These are phyloP conservation scores for Trametes cinnabarina DNA, from an alignment of 768 basidiomycete genomes.

Conservation along the genomic window DNA sequence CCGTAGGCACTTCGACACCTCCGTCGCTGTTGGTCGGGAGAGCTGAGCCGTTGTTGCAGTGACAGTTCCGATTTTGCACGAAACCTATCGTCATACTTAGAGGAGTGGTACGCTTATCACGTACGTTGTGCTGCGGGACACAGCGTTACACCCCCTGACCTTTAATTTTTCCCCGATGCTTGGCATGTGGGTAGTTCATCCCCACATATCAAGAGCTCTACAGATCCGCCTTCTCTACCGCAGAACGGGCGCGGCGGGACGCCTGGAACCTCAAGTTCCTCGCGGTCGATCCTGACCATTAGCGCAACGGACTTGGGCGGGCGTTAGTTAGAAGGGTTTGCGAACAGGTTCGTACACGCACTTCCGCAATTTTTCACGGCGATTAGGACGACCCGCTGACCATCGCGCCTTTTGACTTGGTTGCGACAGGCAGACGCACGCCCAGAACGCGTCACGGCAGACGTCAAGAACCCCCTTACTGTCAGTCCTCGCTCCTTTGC, in stretches of 20 bases:
- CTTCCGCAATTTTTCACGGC: neutral
- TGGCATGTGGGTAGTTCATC: constrained; percentile 1
- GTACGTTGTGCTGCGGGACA: constrained; percentile 2
- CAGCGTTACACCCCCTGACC: too few relatives aligned
- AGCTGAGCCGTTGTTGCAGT: neutral
- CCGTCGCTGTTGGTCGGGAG: neutral
- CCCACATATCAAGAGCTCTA: constrained; percentile 23
- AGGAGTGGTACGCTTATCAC: constrained; percentile 19
- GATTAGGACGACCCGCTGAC: neutral
- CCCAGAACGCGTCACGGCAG: neutral
- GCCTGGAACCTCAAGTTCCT: constrained; percentile 20
- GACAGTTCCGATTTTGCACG: constrained; percentile 10
- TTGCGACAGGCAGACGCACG: constrained; percentile 11
- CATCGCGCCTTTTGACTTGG: neutral
- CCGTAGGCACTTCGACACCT: neutral
- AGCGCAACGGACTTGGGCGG: constrained; percentile 18
- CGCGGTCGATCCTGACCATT: constrained; percentile 18
- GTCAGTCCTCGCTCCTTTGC: constrained; percentile 1
- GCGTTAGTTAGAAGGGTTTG: constrained; percentile 8
- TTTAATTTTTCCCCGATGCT: too few relatives aligned
- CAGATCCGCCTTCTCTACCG: constrained; percentile 8
- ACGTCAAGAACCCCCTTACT: constrained; percentile 17
- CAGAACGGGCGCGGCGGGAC: constrained; percentile 11
- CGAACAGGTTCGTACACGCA: constrained; percentile 13
- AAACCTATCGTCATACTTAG: constrained; percentile 11